Base-by-base conservation (phyloP, 495 filamentous ascomycete species). In the Aspergillus panamensis region DNA sequence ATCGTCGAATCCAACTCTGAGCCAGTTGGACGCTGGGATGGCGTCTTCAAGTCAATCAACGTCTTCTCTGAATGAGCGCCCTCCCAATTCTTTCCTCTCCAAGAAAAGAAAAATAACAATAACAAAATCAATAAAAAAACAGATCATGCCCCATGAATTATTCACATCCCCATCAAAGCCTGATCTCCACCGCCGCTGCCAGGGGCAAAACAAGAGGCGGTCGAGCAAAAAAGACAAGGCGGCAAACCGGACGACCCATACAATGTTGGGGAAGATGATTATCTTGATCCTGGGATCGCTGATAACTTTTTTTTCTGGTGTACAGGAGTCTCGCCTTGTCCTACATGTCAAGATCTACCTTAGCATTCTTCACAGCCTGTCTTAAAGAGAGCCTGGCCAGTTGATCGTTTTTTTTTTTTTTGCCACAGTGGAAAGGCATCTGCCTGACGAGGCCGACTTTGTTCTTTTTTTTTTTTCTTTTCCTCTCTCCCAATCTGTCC, bases 221-320 rank as follows among this genome's bases (percentile, higher is more conserved):
- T 29, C 35, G 20, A 33, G 5, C 25, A 25, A 60, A 51, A 51
- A 62, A 62, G 57, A 58, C 55, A 57, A 66, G 63, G 63, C 63
- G 51, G 57, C 57, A 60, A 66, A 62, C 63, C 48, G 48, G 63
- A 59, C 52, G 52, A 13, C 17, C 44, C 44, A 47, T 53, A 52
- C 51, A 33, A 47, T 17, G n/a, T 35, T 35, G 12, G 49, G 9
- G 29, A 25, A 47, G 30, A 45, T 43, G 29, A 20, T 43, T 37
- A 39, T 37, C 50, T 40, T 53, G 50, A 53, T 37, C 50, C 45
- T 19, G 10, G 20, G 39, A 48, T 56, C 44, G 16, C n/a, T 39
- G 10, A 30, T 31, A 49, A 30, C 47, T 49, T 25, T 25, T 25
- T 25, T 25, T 25, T 25, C 47, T 49, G 47, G 20, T 13, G 47